These are phyloP conservation scores for Magnaporthales sp. DNA, from an alignment of 2,329 filamentous ascomycete genomes.

Conservation along the genomic window DNA sequence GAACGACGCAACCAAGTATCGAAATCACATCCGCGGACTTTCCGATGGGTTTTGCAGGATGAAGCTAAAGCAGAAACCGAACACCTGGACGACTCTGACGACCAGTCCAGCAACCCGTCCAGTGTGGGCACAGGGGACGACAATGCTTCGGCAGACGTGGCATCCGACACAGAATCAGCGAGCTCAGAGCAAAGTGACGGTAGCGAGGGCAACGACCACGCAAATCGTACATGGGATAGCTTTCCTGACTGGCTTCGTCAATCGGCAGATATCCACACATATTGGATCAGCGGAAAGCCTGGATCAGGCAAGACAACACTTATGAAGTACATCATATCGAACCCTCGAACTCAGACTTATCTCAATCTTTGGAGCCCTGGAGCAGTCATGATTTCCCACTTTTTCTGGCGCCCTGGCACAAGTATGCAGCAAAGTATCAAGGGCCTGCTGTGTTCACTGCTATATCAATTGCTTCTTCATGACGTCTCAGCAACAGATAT, in stretches of 20 bases:
- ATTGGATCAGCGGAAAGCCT: constrained; percentile 23
- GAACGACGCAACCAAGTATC: constrained; percentile 9
- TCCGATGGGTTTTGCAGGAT: neutral
- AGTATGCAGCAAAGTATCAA: constrained; percentile 15
- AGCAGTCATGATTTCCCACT: constrained; percentile 13
- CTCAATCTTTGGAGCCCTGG: constrained; percentile 14
- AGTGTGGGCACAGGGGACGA: too few species aligned
- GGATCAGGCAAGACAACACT: constrained; percentile 24
- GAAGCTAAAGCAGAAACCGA: too few species aligned
- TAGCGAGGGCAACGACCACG: neutral
- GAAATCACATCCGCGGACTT: constrained; percentile 7
- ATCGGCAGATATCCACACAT: constrained; percentile 7
- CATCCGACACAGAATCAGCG: too few species aligned
- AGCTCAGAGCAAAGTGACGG: too few species aligned
- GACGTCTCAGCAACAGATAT: neutral
- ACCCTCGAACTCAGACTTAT: constrained; percentile 8
- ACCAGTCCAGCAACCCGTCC: too few species aligned
- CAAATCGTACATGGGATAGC: neutral
- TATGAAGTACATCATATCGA: constrained; percentile 19
- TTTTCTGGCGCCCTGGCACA: constrained; percentile 21
- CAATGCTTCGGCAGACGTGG: too few species aligned
- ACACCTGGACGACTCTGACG: too few species aligned
- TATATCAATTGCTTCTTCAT: constrained; percentile 12
- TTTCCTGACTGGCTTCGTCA: neutral
- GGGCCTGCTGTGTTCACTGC: constrained; percentile 17